Conservation (phyloP, 2,329 filamentous ascomycete genomes). For the Sarocladium kiliense region DNA sequence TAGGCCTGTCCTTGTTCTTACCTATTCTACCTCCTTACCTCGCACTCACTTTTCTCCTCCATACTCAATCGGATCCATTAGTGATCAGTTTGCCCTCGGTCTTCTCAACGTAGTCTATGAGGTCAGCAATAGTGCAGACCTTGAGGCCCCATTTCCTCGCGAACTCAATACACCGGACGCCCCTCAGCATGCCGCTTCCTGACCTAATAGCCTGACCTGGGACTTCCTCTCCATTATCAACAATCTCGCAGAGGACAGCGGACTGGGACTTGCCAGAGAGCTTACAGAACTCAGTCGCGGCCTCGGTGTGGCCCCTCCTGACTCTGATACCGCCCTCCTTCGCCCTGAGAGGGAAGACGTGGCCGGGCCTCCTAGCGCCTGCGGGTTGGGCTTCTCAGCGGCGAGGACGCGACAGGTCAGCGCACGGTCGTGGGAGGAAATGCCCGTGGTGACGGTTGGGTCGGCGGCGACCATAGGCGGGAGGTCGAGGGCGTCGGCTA, state of each 20-base stretch:
- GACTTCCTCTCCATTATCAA: constrained; percentile 75
- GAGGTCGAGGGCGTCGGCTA: constrained; percentile 67
- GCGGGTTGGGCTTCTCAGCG: constrained; percentile 49
- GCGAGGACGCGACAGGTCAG: constrained; percentile 77
- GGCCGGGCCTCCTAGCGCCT: constrained; percentile 76
- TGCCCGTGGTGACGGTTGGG: constrained; percentile 76
- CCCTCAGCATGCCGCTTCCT: constrained; percentile 83
- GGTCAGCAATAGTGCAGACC: constrained; percentile 91
- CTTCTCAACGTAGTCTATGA: constrained; percentile 75
- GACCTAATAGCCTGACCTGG: constrained; percentile 59
- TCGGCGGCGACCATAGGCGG: constrained; percentile 84
- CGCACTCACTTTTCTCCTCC: too few species aligned
- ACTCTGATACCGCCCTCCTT: constrained; percentile 74
- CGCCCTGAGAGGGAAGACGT: constrained; percentile 82
- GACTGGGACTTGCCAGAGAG: constrained; percentile 73
- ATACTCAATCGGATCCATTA: constrained; percentile 32
- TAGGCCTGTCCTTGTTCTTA: too few species aligned
- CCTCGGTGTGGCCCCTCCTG: constrained; percentile 86
- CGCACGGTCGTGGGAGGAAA: constrained; percentile 81
- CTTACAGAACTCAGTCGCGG: constrained; percentile 82
- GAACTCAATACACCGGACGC: constrained; percentile 84
- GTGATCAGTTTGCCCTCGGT: constrained; percentile 56
- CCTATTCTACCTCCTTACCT: too few species aligned
- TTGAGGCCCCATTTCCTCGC: constrained; percentile 83
- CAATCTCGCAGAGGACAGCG: constrained; percentile 85